Evolutionary conservation across 345 rosid genomes (phyloP).

Genomic region (Capsella bursapastoris): DNA sequence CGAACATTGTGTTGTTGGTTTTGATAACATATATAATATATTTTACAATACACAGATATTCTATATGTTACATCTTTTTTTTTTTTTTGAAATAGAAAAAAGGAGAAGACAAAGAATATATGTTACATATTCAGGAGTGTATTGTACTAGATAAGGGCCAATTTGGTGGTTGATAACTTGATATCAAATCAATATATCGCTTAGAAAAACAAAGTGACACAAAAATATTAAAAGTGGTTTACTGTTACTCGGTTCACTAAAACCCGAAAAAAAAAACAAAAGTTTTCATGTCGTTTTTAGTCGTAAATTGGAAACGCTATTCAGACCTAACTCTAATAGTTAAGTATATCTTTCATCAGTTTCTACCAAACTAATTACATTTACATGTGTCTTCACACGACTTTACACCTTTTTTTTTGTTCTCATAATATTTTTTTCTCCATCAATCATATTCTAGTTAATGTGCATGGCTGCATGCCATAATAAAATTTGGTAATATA

Average conservation of each 20-base stretch:
- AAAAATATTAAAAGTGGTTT: constrained; percentile 12
- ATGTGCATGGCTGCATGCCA: constrained; percentile 6
- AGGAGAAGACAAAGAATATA: too few relatives aligned
- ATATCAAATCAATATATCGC: constrained; percentile 1
- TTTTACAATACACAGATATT: background rate
- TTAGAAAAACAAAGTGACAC: background rate
- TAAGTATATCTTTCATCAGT: constrained; percentile 40
- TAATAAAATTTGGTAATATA: background rate
- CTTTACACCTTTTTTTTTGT: background rate
- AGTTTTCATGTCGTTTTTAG: constrained; percentile 25
- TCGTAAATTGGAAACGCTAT: constrained; percentile 27
- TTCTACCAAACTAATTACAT: constrained; percentile 37
- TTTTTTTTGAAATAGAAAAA: too few relatives aligned
- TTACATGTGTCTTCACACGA: constrained; percentile 37
- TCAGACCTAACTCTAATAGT: constrained; percentile 38
- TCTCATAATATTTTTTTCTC: constrained; percentile 2
- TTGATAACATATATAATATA: background rate
- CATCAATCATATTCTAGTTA: constrained; percentile 15
- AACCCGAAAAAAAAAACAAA: background rate
- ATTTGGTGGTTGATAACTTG: constrained; percentile 7
- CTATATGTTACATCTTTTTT: too few relatives aligned
- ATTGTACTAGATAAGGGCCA: constrained; percentile 12
- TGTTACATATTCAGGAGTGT: background rate
- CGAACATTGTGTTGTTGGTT: background rate
- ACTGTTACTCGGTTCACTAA: background rate